Base-by-base conservation (phyloP, 345 rosid genomes). In the Sisymbrium altissimum region DNA sequence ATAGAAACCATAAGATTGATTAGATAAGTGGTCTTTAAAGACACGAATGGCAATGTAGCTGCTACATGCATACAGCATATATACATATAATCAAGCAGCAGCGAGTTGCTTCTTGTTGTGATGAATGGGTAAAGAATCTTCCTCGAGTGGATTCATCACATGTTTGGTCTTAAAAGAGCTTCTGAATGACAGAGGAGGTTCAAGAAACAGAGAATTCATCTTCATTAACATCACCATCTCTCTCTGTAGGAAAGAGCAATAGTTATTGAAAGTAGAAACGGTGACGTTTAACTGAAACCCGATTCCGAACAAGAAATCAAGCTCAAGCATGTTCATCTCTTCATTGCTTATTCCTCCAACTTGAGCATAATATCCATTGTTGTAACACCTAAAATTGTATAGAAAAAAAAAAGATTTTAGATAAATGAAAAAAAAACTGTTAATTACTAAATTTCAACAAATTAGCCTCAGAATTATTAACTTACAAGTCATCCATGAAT, bases 401-500 rank as follows among this genome's bases (percentile, higher is more conserved):
- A 32, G 7, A 0, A 15, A 0, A 15, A 27, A 1, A 10, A 17
- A 14, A 63, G 0, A 39, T 61, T 41, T 6, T 50, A 4, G 36
- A 23, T 12, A 1, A 30, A 73, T 45, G n/a, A n/a, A n/a, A 17
- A 40, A 73, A 44, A 57, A 21, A n/a, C 3, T 49, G 38, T 41
- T n/a, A 12, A 44, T 45, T 73, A 44, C 19, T 54, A 13, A 33
- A 23, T 29, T 54, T 10, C 27, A 23, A 44, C 12, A 23, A 57
- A 65, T 46, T 55, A 73, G 30, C 10, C 21, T 40, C 15, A 7
- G 45, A 41, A 9, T 43, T 6, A 49, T 49, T 19, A 39, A 86
- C 93, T 89, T 84, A 88, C 93, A 83, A 74, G 72, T 90, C 96
- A 77, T 90, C 96, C 93, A 86, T 84, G 90, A 90, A 90, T 79